Percentiles rank a stretch among this genome's conserved stretches.
Conservation (phyloP, 306 rosid genomes). For the cucumber (Cucumis sativus) region Cucumber_9930_V3 NC_026660.2:20057501-20058000, state of each 20-base stretch:
- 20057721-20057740: neutral
- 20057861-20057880: neutral
- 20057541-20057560: constrained; percentile 45
- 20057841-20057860: neutral
- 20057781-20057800: neutral
- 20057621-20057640: constrained; percentile 41
- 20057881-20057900: neutral
- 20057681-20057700: neutral
- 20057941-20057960: too few species aligned
- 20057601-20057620: constrained; percentile 38
- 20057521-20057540: constrained; percentile 58
- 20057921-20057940: neutral
- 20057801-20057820: neutral
- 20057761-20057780: neutral
- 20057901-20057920: neutral
- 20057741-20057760: neutral
- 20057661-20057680: neutral
- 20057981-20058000: too few species aligned
- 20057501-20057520: constrained; percentile 83
- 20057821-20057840: neutral
- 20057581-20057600: constrained; percentile 54
- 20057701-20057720: neutral
- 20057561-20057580: constrained; percentile 58
- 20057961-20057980: too few species aligned
- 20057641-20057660: neutral